Conservation (phyloP, 2,329 filamentous ascomycete species). For the Tolypocladium tundrense region DNA sequence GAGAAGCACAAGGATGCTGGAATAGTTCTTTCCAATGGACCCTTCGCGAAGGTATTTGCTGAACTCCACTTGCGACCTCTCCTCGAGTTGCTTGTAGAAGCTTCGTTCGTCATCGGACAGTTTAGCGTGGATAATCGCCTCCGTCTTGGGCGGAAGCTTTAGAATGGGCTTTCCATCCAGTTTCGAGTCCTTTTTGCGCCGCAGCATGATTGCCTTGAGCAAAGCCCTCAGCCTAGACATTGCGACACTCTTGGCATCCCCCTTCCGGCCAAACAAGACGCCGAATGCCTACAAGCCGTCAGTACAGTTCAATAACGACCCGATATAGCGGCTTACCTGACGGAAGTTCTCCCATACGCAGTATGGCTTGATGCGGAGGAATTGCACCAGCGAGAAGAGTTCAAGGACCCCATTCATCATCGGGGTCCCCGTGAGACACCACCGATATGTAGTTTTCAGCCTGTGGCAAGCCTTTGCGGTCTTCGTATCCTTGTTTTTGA, state of each 20-base stretch:
- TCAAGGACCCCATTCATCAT: conserved; percentile 83
- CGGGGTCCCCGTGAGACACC: conserved; percentile 74
- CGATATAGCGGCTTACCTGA: conserved; percentile 24
- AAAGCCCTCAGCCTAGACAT: conserved; percentile 66
- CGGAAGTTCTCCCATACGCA: conserved; percentile 53
- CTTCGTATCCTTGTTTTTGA: conserved; percentile 69
- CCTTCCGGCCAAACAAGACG: conserved; percentile 22
- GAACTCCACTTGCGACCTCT: conserved; percentile 57
- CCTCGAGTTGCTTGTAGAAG: conserved; percentile 68
- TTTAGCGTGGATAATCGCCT: conserved; percentile 64
- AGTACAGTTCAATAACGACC: conserved; percentile 3
- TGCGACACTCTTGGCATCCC: conserved; percentile 47
- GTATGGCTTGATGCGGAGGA: conserved; percentile 69
- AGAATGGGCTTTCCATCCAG: conserved; percentile 77
- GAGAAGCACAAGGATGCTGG: conserved; percentile 69
- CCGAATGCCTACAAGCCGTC: conserved; percentile 27
- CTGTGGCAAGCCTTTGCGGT: conserved; percentile 57
- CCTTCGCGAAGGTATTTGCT: conserved; percentile 65
- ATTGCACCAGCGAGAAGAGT: conserved; percentile 66
- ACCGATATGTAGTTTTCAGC: conserved; percentile 60
- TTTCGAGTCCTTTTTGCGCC: conserved; percentile 68
- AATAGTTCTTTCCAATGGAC: conserved; percentile 60
- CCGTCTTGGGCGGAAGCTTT: conserved; percentile 62
- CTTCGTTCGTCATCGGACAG: conserved; percentile 64
- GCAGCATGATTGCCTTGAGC: conserved; percentile 70